Conservation (phyloP, 202 grass and related monocot species). For the Carex sylvatica region DNA sequence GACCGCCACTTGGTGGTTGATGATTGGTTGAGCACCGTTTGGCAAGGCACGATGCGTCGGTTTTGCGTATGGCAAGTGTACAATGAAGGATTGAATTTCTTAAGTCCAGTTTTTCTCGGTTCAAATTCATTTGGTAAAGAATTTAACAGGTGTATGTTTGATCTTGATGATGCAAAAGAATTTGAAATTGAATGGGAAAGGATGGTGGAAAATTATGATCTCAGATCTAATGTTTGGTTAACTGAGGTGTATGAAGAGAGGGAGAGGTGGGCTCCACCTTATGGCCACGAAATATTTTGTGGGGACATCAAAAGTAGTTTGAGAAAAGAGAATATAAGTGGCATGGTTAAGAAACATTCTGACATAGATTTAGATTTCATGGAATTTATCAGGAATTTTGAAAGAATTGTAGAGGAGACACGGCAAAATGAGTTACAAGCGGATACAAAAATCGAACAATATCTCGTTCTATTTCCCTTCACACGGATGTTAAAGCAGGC, state of each 20-base stretch:
- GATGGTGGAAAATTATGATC: slow-evolving; percentile 36
- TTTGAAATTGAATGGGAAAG: slow-evolving; percentile 32
- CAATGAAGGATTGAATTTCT: slow-evolving; percentile 18
- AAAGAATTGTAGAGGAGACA: slow-evolving; percentile 22
- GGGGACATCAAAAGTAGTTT: slow-evolving; percentile 39
- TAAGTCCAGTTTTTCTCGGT: slow-evolving; percentile 39
- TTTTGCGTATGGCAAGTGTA: slow-evolving; percentile 39
- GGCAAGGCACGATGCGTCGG: slow-evolving; percentile 8
- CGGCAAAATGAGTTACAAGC: slow-evolving; percentile 28
- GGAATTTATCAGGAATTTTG: slow-evolving; percentile 35
- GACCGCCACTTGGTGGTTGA: slow-evolving; percentile 8
- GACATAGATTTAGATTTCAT: slow-evolving; percentile 21
- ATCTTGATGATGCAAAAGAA: slow-evolving; percentile 36
- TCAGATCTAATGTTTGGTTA: slow-evolving; percentile 36
- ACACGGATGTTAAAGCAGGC: slow-evolving; percentile 40
- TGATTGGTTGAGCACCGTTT: slow-evolving; percentile 25
- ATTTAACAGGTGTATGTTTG: slow-evolving; percentile 35
- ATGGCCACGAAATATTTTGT: slow-evolving; percentile 29
- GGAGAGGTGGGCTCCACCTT: slow-evolving; percentile 39
- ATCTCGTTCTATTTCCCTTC: slow-evolving; percentile 13
- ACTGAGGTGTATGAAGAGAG: slow-evolving; percentile 33
- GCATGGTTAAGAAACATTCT: slow-evolving; percentile 28
- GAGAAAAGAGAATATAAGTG: slow-evolving; percentile 22
- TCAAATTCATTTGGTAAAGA: slow-evolving; percentile 39
- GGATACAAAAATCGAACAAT: slow-evolving; percentile 24